Evolutionary conservation across 371 early-diverging fungal species (phyloP).

Genomic region (Rhizopus sp.): DNA sequence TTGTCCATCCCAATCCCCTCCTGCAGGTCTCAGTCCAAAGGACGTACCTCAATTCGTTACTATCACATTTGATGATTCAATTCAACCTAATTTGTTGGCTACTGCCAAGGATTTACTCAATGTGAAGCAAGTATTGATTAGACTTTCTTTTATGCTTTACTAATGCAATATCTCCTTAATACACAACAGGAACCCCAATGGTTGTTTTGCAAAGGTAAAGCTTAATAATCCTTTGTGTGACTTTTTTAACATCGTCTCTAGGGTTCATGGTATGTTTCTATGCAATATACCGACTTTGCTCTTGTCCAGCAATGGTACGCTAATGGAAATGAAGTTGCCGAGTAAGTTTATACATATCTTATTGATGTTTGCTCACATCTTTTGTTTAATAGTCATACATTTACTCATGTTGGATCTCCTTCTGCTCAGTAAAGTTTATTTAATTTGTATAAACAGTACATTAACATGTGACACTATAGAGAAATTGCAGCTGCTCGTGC

Average conservation of each 20-base stretch:
- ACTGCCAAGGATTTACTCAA: conserved; percentile 41
- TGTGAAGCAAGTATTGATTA: conserved; percentile 41
- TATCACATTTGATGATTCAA: conserved; percentile 72
- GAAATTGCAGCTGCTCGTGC: conserved; percentile 61
- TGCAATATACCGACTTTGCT: conserved; percentile 66
- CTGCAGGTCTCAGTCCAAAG: conserved; percentile 53
- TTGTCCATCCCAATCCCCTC: conserved; percentile 66
- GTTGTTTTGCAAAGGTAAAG: conserved; percentile 52
- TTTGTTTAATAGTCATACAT: conserved; percentile 52
- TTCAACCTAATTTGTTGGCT: conserved; percentile 53
- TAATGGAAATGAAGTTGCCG: conserved; percentile 70
- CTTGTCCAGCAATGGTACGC: conserved; percentile 75
- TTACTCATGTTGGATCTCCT: conserved; percentile 60
- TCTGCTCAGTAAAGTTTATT: conserved; percentile 41
- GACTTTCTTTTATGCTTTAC: conserved; percentile 20
- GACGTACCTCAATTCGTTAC: conserved; percentile 77
- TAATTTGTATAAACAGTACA: conserved; percentile 1
- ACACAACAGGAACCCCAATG: conserved; percentile 58
- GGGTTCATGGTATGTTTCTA: conserved; percentile 72
- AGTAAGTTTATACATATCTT: conserved; percentile 35
- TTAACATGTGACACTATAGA: conserved; percentile 29
- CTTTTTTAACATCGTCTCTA: conserved; percentile 9
- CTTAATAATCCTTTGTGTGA: background rate
- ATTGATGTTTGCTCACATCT: conserved; percentile 10
- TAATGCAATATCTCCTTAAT: conserved; percentile 13